Evolutionary conservation across 768 basidiomycete genomes (phyloP), one percentile per base, ranked within the genome.

Genomic region (Chiua virens): DNA sequence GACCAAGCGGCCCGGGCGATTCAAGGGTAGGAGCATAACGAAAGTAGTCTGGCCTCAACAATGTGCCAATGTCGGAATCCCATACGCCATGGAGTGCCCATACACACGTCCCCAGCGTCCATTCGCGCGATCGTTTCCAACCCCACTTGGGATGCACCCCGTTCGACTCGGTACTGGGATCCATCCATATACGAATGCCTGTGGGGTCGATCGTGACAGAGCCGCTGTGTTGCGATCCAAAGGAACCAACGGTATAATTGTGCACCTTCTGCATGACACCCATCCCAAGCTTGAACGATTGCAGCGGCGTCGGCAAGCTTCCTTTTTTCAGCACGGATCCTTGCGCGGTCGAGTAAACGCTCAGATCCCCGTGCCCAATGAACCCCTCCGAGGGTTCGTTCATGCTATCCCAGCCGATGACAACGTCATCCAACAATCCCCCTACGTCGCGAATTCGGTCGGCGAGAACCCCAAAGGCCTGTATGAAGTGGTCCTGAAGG

Each of bases 341-440:
- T 62, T 93, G 91, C 34, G 78, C 71, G 15, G 71, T n/a, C n/a
- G n/a, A 88, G 38, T 86, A 82, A 13, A 65, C 52, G 45, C 75
- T 78, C 25, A 99, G 74, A 65, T 96, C 83, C 1, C 76, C 73
- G 70, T 87, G 87, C 3, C 79, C 82, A 32, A 84, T 58, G 37
- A 69, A 75, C 0, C 97, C 97, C 59, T 95, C 90, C 35, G 84
- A 84, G 0, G 97, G 95, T 68, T 99, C 97, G 68, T 99, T 98
- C 69, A 98, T 73, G 59, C 85, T 87, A 65, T 99, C 97, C 97
- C 96, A 98, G 0, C 96, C 97, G 42, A 98, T 87, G 14, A 99
- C 80, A 56, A 92, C 94, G 39, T 84, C 83, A 25, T 98, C 94
- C 20, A 90, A 66, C 34, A 98, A 69, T 30, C 81, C 86, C 0